A percentile compares a stretch with the other conserved stretches of the same genome.
phyloP scores from a whole-genome alignment of 1,284 basidiomycete species.

The Sporisorium graminicola region DNA sequence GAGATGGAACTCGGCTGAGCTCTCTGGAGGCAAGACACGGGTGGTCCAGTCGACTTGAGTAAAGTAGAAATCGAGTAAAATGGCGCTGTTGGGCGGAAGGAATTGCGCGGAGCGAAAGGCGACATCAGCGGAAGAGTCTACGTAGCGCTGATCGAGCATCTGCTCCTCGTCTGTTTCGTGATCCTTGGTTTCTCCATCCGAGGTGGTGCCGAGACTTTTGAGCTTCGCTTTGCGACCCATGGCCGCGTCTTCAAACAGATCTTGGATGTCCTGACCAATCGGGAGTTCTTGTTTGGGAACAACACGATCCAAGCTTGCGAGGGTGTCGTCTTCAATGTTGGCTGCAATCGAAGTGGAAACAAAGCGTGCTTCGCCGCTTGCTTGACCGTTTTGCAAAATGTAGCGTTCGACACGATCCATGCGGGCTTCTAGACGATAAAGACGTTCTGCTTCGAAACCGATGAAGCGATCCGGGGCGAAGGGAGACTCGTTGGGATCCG shows the following conservation, averaged over 20 bases:
- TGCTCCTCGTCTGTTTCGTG: conserved; percentile 45
- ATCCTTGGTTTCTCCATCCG: conserved; percentile 23
- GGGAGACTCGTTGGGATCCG: conserved; percentile 16
- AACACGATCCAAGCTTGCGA: conserved; percentile 11
- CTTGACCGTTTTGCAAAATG: conserved; percentile 8
- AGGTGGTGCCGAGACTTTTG: conserved; percentile 20
- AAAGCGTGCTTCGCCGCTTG: conserved; percentile 11
- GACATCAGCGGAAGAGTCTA: conserved; percentile 46
- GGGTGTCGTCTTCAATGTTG: conserved; percentile 10
- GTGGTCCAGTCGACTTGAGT: conserved; percentile 63
- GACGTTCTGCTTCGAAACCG: conserved; percentile 32
- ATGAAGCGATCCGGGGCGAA: conserved; percentile 34
- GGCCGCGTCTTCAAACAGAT: conserved; percentile 48
- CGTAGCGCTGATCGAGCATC: conserved; percentile 43
- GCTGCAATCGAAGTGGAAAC: conserved; percentile 9
- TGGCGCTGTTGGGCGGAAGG: conserved; percentile 25
- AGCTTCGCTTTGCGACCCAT: conserved; percentile 49
- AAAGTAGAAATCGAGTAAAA: conserved; percentile 63
- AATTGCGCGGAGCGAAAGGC: conserved; percentile 51
- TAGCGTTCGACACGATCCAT: conserved; percentile 42
- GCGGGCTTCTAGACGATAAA: conserved; percentile 37
- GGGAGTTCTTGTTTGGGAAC: conserved; percentile 16
- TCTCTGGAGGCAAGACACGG: conserved; percentile 39
- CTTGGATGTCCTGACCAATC: conserved; percentile 43
- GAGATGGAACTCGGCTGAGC: conserved; percentile 19